Conservation (phyloP, 176 grass and related monocot species). For the Aegilops sharonensis region DNA sequence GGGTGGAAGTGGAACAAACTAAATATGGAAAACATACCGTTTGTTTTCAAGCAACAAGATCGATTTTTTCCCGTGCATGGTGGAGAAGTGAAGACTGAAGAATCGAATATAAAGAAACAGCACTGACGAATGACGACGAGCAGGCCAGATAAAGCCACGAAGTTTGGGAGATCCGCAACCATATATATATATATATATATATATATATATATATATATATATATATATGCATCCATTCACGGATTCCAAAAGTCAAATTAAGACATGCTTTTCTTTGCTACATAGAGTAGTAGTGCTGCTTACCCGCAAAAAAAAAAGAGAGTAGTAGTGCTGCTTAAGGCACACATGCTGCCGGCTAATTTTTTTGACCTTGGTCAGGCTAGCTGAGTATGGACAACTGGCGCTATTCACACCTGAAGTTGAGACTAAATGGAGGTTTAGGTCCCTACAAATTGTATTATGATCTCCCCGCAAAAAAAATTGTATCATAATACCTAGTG, state of each 20-base stretch:
- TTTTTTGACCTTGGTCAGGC: conserved; percentile 37
- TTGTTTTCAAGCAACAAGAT: neutral
- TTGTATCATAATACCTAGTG: too few species aligned
- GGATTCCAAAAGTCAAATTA: neutral
- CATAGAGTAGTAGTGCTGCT: neutral
- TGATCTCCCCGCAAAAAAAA: neutral
- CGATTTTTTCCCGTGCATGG: neutral
- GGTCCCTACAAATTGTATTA: neutral
- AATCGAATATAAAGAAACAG: neutral
- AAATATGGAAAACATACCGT: too few species aligned
- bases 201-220: too few species aligned
- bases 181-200: too few species aligned
- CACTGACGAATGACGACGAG: neutral
- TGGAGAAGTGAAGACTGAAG: too few species aligned
- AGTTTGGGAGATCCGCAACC: conserved; percentile 37
- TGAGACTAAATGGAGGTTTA: conserved; percentile 8
- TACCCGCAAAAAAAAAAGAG: neutral
- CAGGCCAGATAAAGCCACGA: too few species aligned
- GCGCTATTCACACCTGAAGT: conserved; percentile 37
- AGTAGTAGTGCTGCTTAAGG: neutral
- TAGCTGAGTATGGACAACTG: neutral
- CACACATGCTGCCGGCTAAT: conserved; percentile 35
- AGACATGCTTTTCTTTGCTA: conserved; percentile 5
- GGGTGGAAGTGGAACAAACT: too few species aligned
- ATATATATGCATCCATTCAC: neutral